These are phyloP conservation scores for Paecilomyces variotii DNA, from an alignment of 2,329 filamentous ascomycete genomes.

Conservation along the genomic window DNA sequence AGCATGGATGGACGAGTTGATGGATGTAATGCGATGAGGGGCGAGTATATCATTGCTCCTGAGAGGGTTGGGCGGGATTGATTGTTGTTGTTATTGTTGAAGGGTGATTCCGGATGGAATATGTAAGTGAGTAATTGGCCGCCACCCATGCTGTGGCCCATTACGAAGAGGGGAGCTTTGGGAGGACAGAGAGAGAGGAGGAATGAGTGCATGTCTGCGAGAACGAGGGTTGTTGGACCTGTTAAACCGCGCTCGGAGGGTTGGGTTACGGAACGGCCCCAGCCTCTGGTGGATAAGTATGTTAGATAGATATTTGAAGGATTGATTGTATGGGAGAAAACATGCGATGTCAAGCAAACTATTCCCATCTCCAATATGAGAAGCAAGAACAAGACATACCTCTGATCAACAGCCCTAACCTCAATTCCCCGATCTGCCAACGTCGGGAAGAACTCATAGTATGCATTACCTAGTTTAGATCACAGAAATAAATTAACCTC, in stretches of 20 bases:
- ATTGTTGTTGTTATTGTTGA: constrained; percentile 18
- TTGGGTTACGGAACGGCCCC: constrained; percentile 64
- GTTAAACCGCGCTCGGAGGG: constrained; percentile 60
- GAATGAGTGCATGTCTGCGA: constrained; percentile 73
- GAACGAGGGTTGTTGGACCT: constrained; percentile 63
- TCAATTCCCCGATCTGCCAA: constrained; percentile 67
- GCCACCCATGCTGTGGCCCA: constrained; percentile 90
- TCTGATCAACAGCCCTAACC: constrained; percentile 73
- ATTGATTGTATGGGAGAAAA: too few species aligned
- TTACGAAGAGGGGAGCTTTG: constrained; percentile 58
- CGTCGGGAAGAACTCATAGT: constrained; percentile 63
- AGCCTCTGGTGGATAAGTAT: constrained; percentile 47
- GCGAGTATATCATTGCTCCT: constrained; percentile 69
- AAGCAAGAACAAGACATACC: constrained; percentile 21
- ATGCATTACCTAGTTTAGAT: constrained; percentile 52
- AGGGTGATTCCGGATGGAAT: constrained; percentile 23
- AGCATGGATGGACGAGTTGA: constrained; percentile 55
- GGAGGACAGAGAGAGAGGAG: constrained; percentile 51
- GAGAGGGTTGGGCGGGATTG: not conserved
- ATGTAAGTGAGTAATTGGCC: constrained; percentile 61
- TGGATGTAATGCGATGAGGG: constrained; percentile 66
- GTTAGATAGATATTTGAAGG: not conserved
- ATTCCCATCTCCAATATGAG: not conserved
- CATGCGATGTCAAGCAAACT: too few species aligned
- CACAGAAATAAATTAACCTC: too few species aligned